These are phyloP conservation scores for Chaetomium globosum DNA, from an alignment of 2,329 filamentous ascomycete species.

Conservation along the genomic window DNA sequence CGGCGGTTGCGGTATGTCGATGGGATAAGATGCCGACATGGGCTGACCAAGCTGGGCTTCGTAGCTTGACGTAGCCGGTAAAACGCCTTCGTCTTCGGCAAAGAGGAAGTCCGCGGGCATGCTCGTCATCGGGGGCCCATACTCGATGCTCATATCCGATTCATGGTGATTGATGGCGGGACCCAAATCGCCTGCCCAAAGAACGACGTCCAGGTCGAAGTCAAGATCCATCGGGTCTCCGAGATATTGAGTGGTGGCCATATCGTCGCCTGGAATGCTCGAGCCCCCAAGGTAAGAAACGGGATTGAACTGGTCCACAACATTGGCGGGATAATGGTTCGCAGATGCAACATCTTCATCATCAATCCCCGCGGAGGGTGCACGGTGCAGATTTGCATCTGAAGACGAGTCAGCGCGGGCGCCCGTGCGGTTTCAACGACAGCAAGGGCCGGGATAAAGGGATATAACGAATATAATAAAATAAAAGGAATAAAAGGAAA, in stretches of 20 bases:
- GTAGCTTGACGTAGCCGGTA: constrained; percentile 16
- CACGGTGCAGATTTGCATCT: neutral
- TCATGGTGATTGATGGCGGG: constrained; percentile 20
- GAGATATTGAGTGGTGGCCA: constrained; percentile 4
- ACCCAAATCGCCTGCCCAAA: constrained; percentile 36
- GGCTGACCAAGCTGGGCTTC: neutral
- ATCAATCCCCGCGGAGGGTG: neutral
- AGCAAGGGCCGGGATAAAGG: too few relatives aligned
- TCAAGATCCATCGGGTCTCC: constrained; percentile 40
- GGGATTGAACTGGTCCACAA: neutral
- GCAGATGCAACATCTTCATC: neutral
- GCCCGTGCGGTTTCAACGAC: neutral
- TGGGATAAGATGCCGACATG: constrained; percentile 2
- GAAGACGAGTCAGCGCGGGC: neutral
- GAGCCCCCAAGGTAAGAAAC: neutral
- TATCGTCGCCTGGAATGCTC: neutral
- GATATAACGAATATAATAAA: neutral
- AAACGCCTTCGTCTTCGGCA: constrained; percentile 33
- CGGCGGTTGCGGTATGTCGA: constrained; percentile 3
- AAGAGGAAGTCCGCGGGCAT: constrained; percentile 33
- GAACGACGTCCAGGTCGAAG: constrained; percentile 36
- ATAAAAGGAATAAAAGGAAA: neutral
- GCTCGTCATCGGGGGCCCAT: neutral
- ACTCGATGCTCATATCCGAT: constrained; percentile 16
- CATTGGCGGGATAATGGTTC: neutral